Base-by-base conservation (phyloP, 192 early-diverging fungal species). In the Rhizophagus clarus region DNA sequence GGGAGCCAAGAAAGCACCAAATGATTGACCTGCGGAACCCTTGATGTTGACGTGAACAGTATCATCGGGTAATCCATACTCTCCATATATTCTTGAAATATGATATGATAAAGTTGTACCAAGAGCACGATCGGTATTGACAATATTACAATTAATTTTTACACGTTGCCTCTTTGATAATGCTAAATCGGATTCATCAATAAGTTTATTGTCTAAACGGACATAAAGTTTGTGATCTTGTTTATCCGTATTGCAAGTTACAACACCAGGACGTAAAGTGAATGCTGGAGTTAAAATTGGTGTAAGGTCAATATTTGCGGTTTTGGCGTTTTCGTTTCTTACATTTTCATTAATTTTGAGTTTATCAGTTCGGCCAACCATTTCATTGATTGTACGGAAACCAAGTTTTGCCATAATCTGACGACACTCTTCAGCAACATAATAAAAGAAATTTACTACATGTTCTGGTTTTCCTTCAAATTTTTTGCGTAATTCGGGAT, bases 361-460 rank as follows among this genome's bases (percentile, higher is more conserved):
- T 51, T 94, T 84, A 82, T 99, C 98, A 0, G 96, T 88, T 29
- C 91, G 94, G 32, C 98, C 98, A 69, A 99, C 97, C 96, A 99
- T 96, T 81, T 98, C 97, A 81, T 95, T 92, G 77, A 99, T 91
- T 22, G 93, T 92, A 81, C 95, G 94, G 91, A 95, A 93, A 60
- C 98, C 98, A 37, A 99, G 94, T 72, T 88, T 87, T 31, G 98
- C 96, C 98, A 99, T 99, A 83, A 98, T 92, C 32, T 87, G 84
- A 72, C 98, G 94, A 80, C 93, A 84, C 79, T 99, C 97, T 83
- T 99, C 98, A 32, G 96, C 95, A 80, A 99, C 88, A 84, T 97
- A 99, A 90, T 92, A 92, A 91, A 99, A 99, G 89, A 99, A 99
- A 88, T 99, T 98, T 82, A 99, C 88, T 26, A 99, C 96, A 74